Conservation (phyloP, 208 protist species). For the Crithidia mellificae region DNA sequence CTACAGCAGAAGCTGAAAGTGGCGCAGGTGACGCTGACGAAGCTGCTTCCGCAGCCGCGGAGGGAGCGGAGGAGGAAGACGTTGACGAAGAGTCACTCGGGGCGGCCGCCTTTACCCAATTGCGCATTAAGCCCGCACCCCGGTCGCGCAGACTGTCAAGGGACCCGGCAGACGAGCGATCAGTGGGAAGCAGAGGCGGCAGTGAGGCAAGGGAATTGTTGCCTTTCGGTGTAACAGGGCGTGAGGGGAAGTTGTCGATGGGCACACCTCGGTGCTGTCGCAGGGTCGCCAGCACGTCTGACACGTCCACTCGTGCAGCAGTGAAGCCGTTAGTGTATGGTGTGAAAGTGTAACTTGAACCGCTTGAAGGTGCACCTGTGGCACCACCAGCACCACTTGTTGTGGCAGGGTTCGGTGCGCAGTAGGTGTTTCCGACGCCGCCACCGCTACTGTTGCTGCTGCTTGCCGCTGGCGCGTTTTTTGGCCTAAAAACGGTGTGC, state of each 20-base stretch:
- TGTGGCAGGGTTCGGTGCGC: too few relatives aligned
- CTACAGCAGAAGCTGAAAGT: background rate
- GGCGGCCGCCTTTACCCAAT: conserved; percentile 19
- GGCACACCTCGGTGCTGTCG: conserved; percentile 10
- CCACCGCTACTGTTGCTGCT: background rate
- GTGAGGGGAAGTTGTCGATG: conserved; percentile 39
- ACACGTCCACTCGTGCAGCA: background rate
- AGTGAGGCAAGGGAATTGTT: conserved; percentile 5
- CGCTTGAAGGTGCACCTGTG: background rate
- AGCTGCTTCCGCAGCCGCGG: background rate
- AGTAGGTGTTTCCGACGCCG: too few relatives aligned
- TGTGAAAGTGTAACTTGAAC: too few relatives aligned
- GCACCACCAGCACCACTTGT: background rate
- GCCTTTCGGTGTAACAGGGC: conserved; percentile 29
- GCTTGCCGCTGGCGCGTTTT: conserved; percentile 5
- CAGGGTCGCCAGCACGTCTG: conserved; percentile 10
- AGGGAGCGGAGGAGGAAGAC: background rate
- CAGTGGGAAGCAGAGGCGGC: conserved; percentile 36
- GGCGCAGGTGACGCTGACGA: background rate
- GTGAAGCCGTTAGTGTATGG: too few relatives aligned
- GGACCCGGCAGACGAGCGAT: conserved; percentile 4
- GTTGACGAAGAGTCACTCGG: background rate
- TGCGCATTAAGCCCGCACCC: conserved; percentile 14
- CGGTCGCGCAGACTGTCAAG: conserved; percentile 12
- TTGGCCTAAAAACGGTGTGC: conserved; percentile 59